A percentile compares a stretch with the other conserved stretches of the same genome.
phyloP scores from a whole-genome alignment of 2,329 filamentous ascomycete genomes.

The Pseudogymnoascus sp. region DNA sequence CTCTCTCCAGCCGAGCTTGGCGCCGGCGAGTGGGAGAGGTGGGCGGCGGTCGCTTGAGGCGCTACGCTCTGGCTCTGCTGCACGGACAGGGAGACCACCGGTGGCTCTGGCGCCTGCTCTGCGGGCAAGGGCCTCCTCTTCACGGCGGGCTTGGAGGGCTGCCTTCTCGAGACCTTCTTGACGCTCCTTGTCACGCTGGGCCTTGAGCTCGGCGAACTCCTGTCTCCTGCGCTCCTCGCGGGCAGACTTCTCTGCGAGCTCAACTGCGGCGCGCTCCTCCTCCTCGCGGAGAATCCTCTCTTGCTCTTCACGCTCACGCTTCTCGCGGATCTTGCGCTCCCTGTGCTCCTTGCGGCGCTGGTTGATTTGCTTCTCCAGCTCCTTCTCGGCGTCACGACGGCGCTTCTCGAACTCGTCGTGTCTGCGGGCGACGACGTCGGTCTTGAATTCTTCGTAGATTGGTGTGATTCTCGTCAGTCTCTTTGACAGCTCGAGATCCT shows the following conservation, averaged over 20 bases:
- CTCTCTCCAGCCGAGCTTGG: conserved; percentile 65
- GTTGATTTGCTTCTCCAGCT: conserved; percentile 86
- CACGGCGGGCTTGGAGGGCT: conserved; percentile 68
- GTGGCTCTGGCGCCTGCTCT: conserved; percentile 59
- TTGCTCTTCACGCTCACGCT: conserved; percentile 74
- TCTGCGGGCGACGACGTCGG: conserved; percentile 75
- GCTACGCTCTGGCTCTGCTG: conserved; percentile 35
- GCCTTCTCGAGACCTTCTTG: conserved; percentile 61
- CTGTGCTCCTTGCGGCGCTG: conserved; percentile 81
- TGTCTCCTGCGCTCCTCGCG: conserved; percentile 74
- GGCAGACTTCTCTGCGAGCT: conserved; percentile 77
- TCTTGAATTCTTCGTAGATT: conserved; percentile 77
- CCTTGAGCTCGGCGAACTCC: conserved; percentile 59
- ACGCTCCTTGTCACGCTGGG: conserved; percentile 57
- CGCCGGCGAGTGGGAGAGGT: conserved; percentile 52
- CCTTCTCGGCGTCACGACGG: conserved; percentile 81
- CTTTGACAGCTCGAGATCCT: conserved; percentile 88
- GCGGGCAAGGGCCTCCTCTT: conserved; percentile 79
- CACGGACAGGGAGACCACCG: conserved; percentile 29
- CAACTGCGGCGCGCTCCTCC: conserved; percentile 70
- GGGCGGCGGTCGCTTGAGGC: conserved; percentile 48
- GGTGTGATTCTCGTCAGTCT: conserved; percentile 78
- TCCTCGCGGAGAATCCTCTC: conserved; percentile 74
- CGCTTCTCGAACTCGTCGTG: conserved; percentile 95
- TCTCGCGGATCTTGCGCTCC: conserved; percentile 76